These are phyloP conservation scores for Fusarium incarnatum DNA, from an alignment of 2,329 filamentous ascomycete genomes.

Conservation along the genomic window DNA sequence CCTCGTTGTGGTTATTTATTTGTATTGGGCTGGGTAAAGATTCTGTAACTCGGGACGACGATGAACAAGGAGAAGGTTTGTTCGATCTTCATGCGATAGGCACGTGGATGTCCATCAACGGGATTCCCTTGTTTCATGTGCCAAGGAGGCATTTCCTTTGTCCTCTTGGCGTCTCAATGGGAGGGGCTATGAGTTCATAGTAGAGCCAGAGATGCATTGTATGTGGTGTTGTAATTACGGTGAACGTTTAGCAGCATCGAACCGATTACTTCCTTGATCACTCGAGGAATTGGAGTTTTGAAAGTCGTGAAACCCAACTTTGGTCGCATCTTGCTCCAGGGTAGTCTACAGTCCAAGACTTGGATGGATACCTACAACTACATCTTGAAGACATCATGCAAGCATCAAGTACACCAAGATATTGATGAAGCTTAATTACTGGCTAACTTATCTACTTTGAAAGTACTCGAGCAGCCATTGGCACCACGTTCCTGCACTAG, in stretches of 20 bases:
- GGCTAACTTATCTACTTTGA: background rate
- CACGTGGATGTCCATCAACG: constrained; percentile 24
- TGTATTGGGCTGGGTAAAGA: constrained; percentile 7
- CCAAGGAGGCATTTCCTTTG: constrained; percentile 13
- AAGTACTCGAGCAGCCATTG: constrained; percentile 3
- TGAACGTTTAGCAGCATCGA: background rate
- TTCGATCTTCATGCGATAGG: constrained; percentile 13
- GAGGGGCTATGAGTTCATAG: constrained; percentile 21
- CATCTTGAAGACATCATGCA: constrained; percentile 2
- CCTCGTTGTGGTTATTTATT: constrained; percentile 33
- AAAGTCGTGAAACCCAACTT: background rate
- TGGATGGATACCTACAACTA: background rate
- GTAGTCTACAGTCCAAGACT: constrained; percentile 1
- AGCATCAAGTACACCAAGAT: background rate
- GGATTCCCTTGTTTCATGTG: constrained; percentile 30
- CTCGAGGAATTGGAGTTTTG: background rate
- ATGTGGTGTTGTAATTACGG: background rate
- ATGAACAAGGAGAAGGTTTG: constrained; percentile 16
- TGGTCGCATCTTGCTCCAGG: constrained; percentile 10
- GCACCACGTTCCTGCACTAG: constrained; percentile 28
- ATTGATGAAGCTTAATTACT: background rate
- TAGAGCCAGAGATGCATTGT: background rate
- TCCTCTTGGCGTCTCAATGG: constrained; percentile 30
- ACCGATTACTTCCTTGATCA: background rate
- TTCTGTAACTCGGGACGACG: constrained; percentile 40